Evolutionary conservation across 345 rosid genomes (phyloP).

Genomic region (Excoecaria agallocha): DNA sequence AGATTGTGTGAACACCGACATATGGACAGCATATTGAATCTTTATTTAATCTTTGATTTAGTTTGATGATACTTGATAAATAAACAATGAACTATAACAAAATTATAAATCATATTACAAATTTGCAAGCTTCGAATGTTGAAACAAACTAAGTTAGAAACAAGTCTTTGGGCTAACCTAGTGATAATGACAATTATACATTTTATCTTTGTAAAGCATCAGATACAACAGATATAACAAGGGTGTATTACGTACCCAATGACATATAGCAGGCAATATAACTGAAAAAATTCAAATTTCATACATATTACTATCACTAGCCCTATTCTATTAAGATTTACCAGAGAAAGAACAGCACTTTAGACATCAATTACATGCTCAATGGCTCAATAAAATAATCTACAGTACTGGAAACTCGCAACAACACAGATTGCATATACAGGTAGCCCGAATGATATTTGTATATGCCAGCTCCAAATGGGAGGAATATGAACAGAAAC

Average conservation of each 20-base stretch:
- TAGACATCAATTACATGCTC: no score
- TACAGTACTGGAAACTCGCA: no score
- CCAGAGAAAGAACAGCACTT: no score
- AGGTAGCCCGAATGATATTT: not conserved
- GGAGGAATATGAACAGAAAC: not conserved
- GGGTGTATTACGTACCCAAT: not conserved
- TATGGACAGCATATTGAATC: not conserved
- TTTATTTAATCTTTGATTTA: not conserved
- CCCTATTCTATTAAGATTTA: no score
- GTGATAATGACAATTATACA: no score
- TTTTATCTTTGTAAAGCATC: not conserved
- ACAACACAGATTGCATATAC: slow-evolving; percentile 12
- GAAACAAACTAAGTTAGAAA: no score
- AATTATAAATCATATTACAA: no score
- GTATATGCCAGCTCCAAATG: not conserved
- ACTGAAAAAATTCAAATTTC: not conserved
- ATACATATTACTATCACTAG: no score
- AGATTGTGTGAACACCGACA: not conserved
- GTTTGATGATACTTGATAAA: not conserved
- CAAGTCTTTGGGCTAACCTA: no score
- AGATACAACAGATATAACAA: not conserved
- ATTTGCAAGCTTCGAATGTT: not conserved
- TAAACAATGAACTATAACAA: no score
- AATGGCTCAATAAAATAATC: no score
- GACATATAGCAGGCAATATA: not conserved